Evolutionary conservation across 2,329 filamentous ascomycete genomes (phyloP), one percentile per base, ranked within the genome.

Genomic region (Emergomyces pasteurianus): DNA sequence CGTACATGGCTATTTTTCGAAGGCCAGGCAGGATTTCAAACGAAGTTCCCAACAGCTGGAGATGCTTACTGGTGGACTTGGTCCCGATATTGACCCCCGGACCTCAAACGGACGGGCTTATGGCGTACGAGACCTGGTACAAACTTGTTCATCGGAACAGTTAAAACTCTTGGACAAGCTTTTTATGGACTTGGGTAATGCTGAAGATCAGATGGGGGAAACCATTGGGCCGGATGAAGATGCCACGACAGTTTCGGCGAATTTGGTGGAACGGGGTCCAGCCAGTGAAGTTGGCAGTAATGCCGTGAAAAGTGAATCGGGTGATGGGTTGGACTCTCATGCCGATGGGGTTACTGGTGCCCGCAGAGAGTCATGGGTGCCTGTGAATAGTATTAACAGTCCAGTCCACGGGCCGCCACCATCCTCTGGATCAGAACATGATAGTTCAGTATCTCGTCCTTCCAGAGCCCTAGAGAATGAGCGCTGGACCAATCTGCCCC

Each of bases 321-420:
- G 72, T 0, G 73, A 74, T 16, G 62, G 61, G 7, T 57, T 64
- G 36, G 74, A 75, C 6, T 64, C 65, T 40, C 61, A 66, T 28
- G 61, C 68, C 14, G 72, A 73, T 23, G 69, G 73, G 10, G 68
- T 67, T 14, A 68, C 66, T 12, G 68, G 66, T 14, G n/a, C 38
- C 21, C 71, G 73, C 50, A 73, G 74, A n/a, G 74, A 76, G 56
- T 74, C 74, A 3, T 76, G 74, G 74, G 70, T 76, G 0, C 70
- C 74, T 0, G 65, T 77, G 61, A 76, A 76, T 65, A 74, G 69
- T 59, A 38, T 43, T 61, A 60, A 58, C 50, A 58, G 55, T 57
- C 69, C 72, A 21, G 58, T 55, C 16, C 61, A 60, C 3, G 70
- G 70, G 3, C 62, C 42, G 8, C 14, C 55, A 56, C n/a, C 49